Evolutionary conservation across 805 yeast species (phyloP), one percentile per base, ranked within the genome.

Genomic region (Schwanniomyces yamadae): DNA sequence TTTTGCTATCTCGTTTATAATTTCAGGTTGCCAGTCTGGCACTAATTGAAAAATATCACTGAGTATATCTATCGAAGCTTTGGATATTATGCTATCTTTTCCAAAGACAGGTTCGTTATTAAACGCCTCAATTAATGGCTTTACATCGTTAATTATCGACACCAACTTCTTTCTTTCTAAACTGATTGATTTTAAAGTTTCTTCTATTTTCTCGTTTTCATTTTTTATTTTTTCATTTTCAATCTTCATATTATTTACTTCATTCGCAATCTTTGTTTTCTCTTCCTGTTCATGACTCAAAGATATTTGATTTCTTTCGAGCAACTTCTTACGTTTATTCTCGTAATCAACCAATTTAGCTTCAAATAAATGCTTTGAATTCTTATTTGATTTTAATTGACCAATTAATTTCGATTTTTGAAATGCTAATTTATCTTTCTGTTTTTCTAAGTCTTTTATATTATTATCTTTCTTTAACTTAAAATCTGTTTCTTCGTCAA

Each of bases 1-100:
- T 6, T 19, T 43, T 7, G 48, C 55, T 8, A 61, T 40, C 32
- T 62, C 69, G 6, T 46, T 46, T 34, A 41, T 31, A 13, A 66
- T 45, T 14, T 63, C 66, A 10, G 41, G 43, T 25, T 50, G 51
- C 73, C 73, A 67, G 4, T 55, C 52, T 8, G 71, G 71, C 28
- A 42, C 45, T n/a, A 61, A 35, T 17, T 41, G 39, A 28, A 49
- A 49, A 3, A 67, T 46, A 23, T 52, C 46, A 12, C 44, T 37
- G 6, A 64, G 33, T 1, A 52, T 33, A 7, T 61, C 69, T n/a
- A 48, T 30, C 3, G 61, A 60, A 6, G 43, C 44, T 16, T 44
- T 46, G 15, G 54, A 51, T 14, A 68, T 39, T 1, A 50, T 36
- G 9, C 63, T 63, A 32, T 65, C 69, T 23, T 58, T 60, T 23